Evolutionary conservation across 768 basidiomycete species (phyloP), one percentile per base, ranked within the genome.

Genomic region (Boletus tomentosulus): DNA sequence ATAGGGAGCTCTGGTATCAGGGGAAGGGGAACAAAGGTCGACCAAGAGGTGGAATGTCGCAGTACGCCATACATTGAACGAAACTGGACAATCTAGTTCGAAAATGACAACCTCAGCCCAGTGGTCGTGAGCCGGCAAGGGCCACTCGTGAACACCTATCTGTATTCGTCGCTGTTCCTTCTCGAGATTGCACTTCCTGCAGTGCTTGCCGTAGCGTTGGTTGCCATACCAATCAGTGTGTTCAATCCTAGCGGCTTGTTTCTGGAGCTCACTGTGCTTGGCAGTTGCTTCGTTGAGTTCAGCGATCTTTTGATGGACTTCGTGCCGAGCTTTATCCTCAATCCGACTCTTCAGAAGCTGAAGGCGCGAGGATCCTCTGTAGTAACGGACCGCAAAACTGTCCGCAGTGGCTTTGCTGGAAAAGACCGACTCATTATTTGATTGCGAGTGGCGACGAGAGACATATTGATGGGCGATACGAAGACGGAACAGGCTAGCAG

Each of bases 381-480:
- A 37, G 7, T 37, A 37, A 6, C 35, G 74, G 2, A 73, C 56
- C 0, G 70, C 50, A 42, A 81, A 73, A 1, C 63, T 66, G 4
- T 59, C 34, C 0, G n/a, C 0, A 1, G 58, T 41, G 3, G 62
- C 35, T 0, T 35, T 34, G 8, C 64, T 25, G 4, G 65, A 62
- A 56, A 77, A 80, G 1, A 75, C 66, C 0, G 77, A 75, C 19
- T 61, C 60, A 5, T 41, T 0, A 15, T 13, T 15, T 4, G 60
- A 62, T 0, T 27, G 15, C 8, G 53, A 33, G 42, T 70, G 62
- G 4, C 79, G 71, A 7, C 16, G 10, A 6, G 49, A 55, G 2
- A 81, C 48, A 44, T 81, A 72, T 0, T 34, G 9, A 9, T 70
- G 57, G 10, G 74, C 53, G 0, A 2, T 12, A 6, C 52, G 49